These are phyloP conservation scores for Nectriaceae sp. DNA, from an alignment of 2,329 filamentous ascomycete genomes.

Conservation along the genomic window DNA sequence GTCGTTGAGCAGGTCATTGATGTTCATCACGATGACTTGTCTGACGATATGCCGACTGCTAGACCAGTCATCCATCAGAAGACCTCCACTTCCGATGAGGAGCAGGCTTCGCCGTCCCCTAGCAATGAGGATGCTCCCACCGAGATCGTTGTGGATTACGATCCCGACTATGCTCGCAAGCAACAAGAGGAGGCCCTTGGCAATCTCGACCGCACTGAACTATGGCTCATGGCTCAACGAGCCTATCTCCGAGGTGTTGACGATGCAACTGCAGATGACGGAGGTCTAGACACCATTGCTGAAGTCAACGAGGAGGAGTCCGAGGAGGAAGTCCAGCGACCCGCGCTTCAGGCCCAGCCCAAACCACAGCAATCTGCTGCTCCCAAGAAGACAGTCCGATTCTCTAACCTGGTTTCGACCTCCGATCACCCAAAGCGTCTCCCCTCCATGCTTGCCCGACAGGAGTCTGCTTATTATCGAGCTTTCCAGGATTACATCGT, in stretches of 20 bases:
- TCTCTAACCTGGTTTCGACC: conserved; percentile 57
- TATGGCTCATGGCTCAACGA: conserved; percentile 84
- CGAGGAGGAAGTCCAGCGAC: conserved; percentile 27
- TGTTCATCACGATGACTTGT: conserved; percentile 48
- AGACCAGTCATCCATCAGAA: conserved; percentile 45
- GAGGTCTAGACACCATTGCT: conserved; percentile 39
- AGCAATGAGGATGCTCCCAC: conserved; percentile 59
- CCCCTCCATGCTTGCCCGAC: conserved; percentile 53
- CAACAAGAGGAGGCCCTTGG: conserved; percentile 69
- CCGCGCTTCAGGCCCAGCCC: too few relatives aligned
- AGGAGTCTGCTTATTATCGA: conserved; percentile 83
- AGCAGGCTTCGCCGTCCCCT: conserved; percentile 42
- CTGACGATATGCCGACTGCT: conserved; percentile 68
- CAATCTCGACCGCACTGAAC: conserved; percentile 81
- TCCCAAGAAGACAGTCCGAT: conserved; percentile 74
- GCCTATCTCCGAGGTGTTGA: conserved; percentile 72
- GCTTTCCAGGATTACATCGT: conserved; percentile 78
- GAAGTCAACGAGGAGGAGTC: conserved; percentile 35
- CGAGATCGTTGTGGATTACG: conserved; percentile 70
- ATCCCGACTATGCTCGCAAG: conserved; percentile 73
- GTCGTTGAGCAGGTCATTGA: conserved; percentile 69
- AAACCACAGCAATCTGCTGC: conserved; percentile 26
- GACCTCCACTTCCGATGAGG: conserved; percentile 34
- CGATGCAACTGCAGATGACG: conserved; percentile 40
- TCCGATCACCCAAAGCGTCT: conserved; percentile 50